These are phyloP conservation scores for Buddleja alternifolia DNA, from an alignment of 257 asterid species.

Conservation along the genomic window DNA sequence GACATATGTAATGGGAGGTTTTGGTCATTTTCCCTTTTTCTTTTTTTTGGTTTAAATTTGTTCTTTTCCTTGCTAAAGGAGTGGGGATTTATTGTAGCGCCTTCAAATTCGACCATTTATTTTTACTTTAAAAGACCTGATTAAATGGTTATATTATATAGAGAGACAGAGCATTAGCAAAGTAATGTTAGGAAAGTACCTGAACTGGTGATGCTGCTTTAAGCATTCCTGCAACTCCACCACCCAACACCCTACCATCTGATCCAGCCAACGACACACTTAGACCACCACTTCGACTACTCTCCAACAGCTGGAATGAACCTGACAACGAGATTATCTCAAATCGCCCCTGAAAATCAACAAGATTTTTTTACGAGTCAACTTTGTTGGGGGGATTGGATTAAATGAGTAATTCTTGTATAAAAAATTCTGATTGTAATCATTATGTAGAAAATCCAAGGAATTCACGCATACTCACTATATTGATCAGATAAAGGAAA, in stretches of 20 bases:
- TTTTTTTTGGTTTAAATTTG: no score
- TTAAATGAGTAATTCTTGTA: no score
- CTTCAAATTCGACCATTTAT: no score
- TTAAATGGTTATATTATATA: no score
- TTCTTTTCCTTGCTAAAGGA: no score
- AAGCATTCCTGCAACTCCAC: conserved; percentile 85
- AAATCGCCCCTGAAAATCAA: conserved; percentile 74
- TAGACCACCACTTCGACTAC: conserved; percentile 53
- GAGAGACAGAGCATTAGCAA: no score
- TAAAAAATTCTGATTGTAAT: not conserved
- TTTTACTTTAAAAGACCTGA: no score
- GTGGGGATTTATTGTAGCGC: no score
- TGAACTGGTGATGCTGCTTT: conserved; percentile 84
- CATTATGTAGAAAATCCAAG: not conserved
- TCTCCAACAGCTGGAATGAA: conserved; percentile 67
- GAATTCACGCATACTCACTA: not conserved
- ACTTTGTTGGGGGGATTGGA: no score
- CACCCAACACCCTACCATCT: conserved; percentile 86
- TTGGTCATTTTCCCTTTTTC: no score
- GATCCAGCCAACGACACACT: conserved; percentile 81
- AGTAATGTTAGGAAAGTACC: conserved; percentile 38
- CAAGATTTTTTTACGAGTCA: no score
- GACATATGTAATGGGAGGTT: no score
- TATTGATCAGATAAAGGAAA: not conserved
- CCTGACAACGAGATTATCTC: conserved; percentile 81